These are phyloP conservation scores for Purshia tridentata DNA, from an alignment of 306 rosid species.

Conservation along the genomic window DNA sequence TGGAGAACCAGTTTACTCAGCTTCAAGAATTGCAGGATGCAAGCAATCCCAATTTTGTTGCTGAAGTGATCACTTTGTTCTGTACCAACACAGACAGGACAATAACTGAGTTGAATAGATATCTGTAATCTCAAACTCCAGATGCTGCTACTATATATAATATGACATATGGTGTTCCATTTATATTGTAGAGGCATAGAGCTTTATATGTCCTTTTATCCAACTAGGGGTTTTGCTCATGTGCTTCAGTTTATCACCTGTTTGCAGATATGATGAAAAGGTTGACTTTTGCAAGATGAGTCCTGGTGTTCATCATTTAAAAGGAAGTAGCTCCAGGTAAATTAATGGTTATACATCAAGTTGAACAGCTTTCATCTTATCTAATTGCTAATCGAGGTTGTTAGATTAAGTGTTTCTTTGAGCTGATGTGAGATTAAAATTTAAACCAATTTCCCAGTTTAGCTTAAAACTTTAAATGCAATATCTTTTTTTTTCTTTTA, in stretches of 20 bases:
- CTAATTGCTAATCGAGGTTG: background rate
- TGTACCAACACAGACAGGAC: background rate
- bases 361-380: background rate
- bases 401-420: background rate
- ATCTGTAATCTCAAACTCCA: constrained; percentile 18
- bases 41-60: constrained; percentile 25
- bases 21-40: constrained; percentile 22
- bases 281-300: constrained; percentile 9
- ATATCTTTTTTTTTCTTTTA: no score
- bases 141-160: background rate
- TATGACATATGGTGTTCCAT: background rate
- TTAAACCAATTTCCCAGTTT: background rate
- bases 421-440: background rate
- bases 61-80: constrained; percentile 13
- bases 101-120: constrained; percentile 2
- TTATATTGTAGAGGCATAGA: background rate
- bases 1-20: constrained; percentile 25
- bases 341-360: background rate
- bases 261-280: constrained; percentile 11
- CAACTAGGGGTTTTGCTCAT: background rate
- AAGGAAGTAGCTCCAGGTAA: constrained; percentile 32
- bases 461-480: no score
- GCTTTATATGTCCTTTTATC: background rate
- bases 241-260: background rate
- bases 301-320: constrained; percentile 18